phyloP scores from a whole-genome alignment of 2,329 filamentous ascomycete genomes.

The Pezicula carpinea region DNA sequence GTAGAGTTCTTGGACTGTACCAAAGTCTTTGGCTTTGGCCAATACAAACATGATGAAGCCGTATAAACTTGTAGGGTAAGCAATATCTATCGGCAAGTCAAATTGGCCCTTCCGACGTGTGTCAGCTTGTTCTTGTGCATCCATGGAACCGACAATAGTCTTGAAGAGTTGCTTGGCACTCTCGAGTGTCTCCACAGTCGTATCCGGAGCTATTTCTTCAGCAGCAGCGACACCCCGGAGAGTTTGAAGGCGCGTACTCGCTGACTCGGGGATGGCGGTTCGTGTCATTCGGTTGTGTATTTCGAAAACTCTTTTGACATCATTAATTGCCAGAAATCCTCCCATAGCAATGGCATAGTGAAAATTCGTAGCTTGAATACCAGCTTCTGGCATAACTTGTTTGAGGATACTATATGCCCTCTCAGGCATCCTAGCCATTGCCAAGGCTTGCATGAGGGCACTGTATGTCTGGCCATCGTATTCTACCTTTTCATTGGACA shows the following conservation, averaged over 20 bases:
- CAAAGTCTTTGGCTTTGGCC: constrained; percentile 38
- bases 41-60: constrained; percentile 53
- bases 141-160: constrained; percentile 14
- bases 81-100: constrained; percentile 19
- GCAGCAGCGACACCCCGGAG: constrained; percentile 29
- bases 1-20: constrained; percentile 50
- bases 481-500: constrained; percentile 45
- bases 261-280: constrained; percentile 32
- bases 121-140: constrained; percentile 21
- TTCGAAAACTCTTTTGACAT: constrained; percentile 42
- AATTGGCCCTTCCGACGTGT: constrained; percentile 19
- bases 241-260: constrained; percentile 38
- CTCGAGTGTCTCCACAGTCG: constrained; percentile 17
- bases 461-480: constrained; percentile 55
- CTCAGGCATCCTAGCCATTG: constrained; percentile 45
- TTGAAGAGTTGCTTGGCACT: constrained; percentile 22
- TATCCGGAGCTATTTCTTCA: constrained; percentile 10
- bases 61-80: constrained; percentile 37
- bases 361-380: constrained; percentile 37
- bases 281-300: constrained; percentile 40
- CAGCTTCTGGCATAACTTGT: constrained; percentile 44
- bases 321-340: constrained; percentile 35
- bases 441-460: constrained; percentile 54
- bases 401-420: constrained; percentile 49
- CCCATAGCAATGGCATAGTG: constrained; percentile 50